phyloP scores from a whole-genome alignment of 1,284 basidiomycete species.

The Sanghuangporus sanghuang region DNA sequence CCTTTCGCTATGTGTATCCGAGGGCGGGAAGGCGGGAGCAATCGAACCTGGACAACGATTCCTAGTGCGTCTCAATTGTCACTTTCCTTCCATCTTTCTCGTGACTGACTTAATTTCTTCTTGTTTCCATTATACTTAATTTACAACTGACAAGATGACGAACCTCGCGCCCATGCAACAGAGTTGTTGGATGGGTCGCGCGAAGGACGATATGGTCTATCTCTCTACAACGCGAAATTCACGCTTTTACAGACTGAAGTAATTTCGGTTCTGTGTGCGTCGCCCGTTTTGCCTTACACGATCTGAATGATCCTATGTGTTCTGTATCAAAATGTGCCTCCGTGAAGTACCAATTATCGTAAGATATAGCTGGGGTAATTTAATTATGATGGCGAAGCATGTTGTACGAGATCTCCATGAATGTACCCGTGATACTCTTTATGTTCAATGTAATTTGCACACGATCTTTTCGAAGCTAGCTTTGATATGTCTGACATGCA shows the following conservation, averaged over 20 bases:
- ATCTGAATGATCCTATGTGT: neutral
- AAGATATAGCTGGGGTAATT: too few relatives aligned
- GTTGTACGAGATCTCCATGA: too few relatives aligned
- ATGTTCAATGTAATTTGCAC: too few relatives aligned
- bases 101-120: neutral
- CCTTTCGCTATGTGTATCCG: conserved; percentile 43
- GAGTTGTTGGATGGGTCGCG: conserved; percentile 57
- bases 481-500: too few relatives aligned
- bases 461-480: too few relatives aligned
- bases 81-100: neutral
- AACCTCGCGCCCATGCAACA: conserved; percentile 58
- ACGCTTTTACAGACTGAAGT: conserved; percentile 44
- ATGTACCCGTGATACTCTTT: too few relatives aligned
- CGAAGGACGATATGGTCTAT: conserved; percentile 52
- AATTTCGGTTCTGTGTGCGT: neutral
- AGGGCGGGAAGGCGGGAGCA: conserved; percentile 44
- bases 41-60: conserved; percentile 69
- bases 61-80: conserved; percentile 40
- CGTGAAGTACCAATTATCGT: too few relatives aligned
- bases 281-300: too few relatives aligned
- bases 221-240: conserved; percentile 58
- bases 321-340: neutral
- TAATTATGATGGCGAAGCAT: too few relatives aligned
- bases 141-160: conserved; percentile 39
- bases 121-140: neutral